Evolutionary conservation across 805 yeast species (phyloP).

Genomic region (Starmerella asiatica): DNA sequence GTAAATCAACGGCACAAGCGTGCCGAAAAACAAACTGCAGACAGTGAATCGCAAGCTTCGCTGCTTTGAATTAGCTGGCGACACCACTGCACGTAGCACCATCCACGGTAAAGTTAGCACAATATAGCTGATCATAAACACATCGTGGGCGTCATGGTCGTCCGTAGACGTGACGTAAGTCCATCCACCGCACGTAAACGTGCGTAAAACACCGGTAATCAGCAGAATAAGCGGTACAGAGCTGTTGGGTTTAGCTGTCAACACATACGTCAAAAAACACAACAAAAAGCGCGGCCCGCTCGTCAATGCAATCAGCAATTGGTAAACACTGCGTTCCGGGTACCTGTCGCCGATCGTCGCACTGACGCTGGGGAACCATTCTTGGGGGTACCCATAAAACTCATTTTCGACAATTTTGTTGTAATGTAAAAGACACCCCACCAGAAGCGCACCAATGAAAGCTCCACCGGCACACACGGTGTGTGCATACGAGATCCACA

Average conservation of each 20-base stretch:
- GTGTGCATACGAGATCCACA: slow-evolving; percentile 57
- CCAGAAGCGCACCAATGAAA: slow-evolving; percentile 56
- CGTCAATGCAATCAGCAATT: slow-evolving; percentile 79
- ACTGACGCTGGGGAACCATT: slow-evolving; percentile 96
- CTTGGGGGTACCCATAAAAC: slow-evolving; percentile 83
- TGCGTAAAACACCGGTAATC: slow-evolving; percentile 65
- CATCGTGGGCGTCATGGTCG: slow-evolving; percentile 91
- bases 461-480: slow-evolving; percentile 60
- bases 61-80: slow-evolving; percentile 36
- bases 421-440: slow-evolving; percentile 70
- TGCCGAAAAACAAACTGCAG: slow-evolving; percentile 55
- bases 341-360: slow-evolving; percentile 95
- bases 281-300: slow-evolving; percentile 81
- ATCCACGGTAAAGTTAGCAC: slow-evolving; percentile 90
- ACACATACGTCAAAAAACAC: slow-evolving; percentile 37
- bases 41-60: slow-evolving; percentile 35
- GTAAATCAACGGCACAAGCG: slow-evolving; percentile 68
- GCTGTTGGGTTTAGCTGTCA: slow-evolving; percentile 26
- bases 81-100: slow-evolving; percentile 40
- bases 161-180: slow-evolving; percentile 94
- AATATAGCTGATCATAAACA: slow-evolving; percentile 86
- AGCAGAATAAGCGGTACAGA: slow-evolving; percentile 27
- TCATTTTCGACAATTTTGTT: slow-evolving; percentile 80
- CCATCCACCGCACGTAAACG: slow-evolving; percentile 97
- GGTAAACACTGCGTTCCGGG: slow-evolving; percentile 90